Percentiles rank a stretch among this genome's conserved stretches.
phyloP scores from a whole-genome alignment of 2,329 filamentous ascomycete genomes.

The Fusarium chuoi region DNA sequence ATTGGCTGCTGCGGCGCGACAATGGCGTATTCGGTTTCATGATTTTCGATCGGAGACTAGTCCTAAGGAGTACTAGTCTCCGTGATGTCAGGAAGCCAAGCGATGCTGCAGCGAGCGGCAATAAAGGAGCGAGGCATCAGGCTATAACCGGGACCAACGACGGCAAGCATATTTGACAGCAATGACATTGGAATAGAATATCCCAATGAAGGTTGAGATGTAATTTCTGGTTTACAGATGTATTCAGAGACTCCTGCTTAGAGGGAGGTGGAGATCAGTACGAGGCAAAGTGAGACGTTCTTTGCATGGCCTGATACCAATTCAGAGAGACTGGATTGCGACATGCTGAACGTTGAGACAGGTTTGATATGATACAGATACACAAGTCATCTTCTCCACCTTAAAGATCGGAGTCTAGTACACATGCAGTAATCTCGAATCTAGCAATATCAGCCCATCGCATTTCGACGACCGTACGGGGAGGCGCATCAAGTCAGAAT shows the following conservation, averaged over 20 bases:
- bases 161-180: background rate
- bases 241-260: rapidly evolving
- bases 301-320: background rate
- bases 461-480: background rate
- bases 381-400: background rate
- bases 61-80: conserved; percentile 35
- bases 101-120: background rate
- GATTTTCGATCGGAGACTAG: conserved; percentile 48
- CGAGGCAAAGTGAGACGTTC: too few species aligned
- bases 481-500: background rate
- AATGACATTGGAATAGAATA: background rate
- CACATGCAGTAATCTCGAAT: conserved; percentile 17
- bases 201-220: rapidly evolving
- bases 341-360: background rate
- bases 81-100: conserved; percentile 3
- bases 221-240: too few species aligned
- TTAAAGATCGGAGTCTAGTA: conserved; percentile 40
- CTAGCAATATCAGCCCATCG: conserved; percentile 21
- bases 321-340: too few species aligned
- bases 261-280: background rate
- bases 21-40: conserved; percentile 24
- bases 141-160: background rate
- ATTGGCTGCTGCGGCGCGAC: background rate
- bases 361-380: background rate
- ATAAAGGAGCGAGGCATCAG: background rate